Conservation (phyloP, 2,329 filamentous ascomycete genomes). For the Microsporum ferrugineum region DNA sequence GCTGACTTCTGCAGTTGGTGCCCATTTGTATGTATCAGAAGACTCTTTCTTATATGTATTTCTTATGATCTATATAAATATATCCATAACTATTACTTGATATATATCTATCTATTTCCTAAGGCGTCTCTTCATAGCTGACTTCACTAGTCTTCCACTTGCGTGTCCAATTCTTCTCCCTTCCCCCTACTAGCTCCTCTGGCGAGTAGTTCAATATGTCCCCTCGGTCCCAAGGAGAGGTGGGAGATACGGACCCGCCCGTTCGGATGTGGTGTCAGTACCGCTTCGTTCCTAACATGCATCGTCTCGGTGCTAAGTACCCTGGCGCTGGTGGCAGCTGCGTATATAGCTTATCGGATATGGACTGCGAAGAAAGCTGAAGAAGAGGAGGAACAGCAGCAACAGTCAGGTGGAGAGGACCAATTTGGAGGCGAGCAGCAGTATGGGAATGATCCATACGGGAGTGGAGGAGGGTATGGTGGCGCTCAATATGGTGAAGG, state of each 20-base stretch:
- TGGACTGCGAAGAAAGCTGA: conserved; percentile 12
- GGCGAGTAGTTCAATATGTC: conserved; percentile 26
- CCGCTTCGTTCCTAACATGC: conserved; percentile 29
- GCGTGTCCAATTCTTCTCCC: conserved; percentile 28
- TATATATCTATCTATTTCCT: background rate
- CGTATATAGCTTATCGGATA: background rate
- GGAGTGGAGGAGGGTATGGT: background rate
- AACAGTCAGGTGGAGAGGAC: background rate
- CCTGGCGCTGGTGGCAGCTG: conserved; percentile 15
- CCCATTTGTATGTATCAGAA: conserved; percentile 23
- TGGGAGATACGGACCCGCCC: conserved; percentile 33
- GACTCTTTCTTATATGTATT: background rate
- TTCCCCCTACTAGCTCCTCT: conserved; percentile 32
- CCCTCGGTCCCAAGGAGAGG: conserved; percentile 29
- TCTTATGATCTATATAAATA: background rate
- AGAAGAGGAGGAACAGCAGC: conserved; percentile 2
- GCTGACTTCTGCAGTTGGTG: conserved; percentile 30
- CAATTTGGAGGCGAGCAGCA: background rate
- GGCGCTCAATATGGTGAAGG: background rate
- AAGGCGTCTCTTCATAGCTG: background rate
- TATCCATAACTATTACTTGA: background rate
- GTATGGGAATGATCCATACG: background rate
- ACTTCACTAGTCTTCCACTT: conserved; percentile 26
- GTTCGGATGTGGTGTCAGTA: conserved; percentile 33
- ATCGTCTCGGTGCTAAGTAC: conserved; percentile 24